phyloP scores from a whole-genome alignment of 73 alveolate genomes.

The Breviolum minutum region DNA sequence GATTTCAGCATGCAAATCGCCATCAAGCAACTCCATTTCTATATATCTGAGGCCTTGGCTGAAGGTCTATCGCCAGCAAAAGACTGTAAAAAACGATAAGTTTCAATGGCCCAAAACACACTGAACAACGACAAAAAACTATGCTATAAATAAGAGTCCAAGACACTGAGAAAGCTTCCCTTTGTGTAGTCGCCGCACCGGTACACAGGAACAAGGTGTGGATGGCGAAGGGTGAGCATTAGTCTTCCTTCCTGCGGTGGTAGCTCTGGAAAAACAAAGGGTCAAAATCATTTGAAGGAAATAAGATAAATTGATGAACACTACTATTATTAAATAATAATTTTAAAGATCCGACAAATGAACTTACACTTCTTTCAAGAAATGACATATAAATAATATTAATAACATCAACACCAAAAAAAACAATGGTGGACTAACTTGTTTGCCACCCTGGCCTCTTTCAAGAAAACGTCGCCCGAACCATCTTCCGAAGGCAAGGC shows the following conservation, averaged over 20 bases:
- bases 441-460: too few relatives aligned
- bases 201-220: background rate
- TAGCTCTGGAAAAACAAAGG: background rate
- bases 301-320: too few relatives aligned
- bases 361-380: too few relatives aligned
- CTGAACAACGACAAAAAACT: background rate
- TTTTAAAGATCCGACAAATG: too few relatives aligned
- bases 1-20: background rate
- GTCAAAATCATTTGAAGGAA: too few relatives aligned
- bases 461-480: too few relatives aligned
- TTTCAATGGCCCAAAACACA: background rate
- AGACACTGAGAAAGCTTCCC: background rate
- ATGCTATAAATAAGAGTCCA: background rate
- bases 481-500: too few relatives aligned
- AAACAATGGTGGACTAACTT: too few relatives aligned
- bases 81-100: too few relatives aligned
- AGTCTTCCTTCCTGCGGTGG: background rate
- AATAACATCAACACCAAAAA: too few relatives aligned
- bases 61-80: background rate
- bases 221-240: background rate
- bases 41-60: constrained; percentile 4
- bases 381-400: too few relatives aligned
- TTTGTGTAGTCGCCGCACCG: background rate
- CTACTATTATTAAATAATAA: too few relatives aligned
- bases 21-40: background rate